A percentile compares a stretch with the other conserved stretches of the same genome.
Evolutionary conservation across 2,329 filamentous ascomycete species (phyloP).

Genomic region (Cordyceps pruinosa): DNA sequence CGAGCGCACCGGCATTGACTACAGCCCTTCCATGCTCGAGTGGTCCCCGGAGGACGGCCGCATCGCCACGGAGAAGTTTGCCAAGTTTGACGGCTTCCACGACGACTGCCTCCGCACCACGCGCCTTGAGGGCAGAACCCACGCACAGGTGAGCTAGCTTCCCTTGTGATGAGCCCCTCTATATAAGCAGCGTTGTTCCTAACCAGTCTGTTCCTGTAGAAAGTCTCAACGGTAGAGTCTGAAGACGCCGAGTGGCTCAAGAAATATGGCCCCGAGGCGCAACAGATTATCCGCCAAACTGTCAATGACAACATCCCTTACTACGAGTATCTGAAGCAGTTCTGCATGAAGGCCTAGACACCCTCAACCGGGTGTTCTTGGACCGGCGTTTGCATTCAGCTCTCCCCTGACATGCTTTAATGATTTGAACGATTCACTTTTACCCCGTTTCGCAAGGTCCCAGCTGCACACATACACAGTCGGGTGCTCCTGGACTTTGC

Average conservation of each 20-base stretch:
- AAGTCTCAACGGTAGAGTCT: conserved; percentile 55
- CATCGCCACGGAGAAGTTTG: conserved; percentile 68
- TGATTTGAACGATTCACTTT: conserved; percentile 3
- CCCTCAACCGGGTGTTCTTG: not conserved
- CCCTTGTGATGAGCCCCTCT: not conserved
- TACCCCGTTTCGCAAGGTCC: not conserved
- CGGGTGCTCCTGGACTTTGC: not conserved
- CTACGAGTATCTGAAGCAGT: conserved; percentile 78
- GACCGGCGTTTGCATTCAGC: not conserved
- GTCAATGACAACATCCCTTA: conserved; percentile 66
- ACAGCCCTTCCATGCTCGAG: conserved; percentile 67
- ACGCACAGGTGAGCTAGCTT: conserved; percentile 46
- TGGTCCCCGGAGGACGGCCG: conserved; percentile 77
- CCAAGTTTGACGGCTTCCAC: conserved; percentile 97
- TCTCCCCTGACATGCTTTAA: not conserved
- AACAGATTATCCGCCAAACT: conserved; percentile 61
- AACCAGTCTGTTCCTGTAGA: conserved; percentile 33
- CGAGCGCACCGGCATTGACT: conserved; percentile 71
- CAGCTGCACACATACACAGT: not conserved
- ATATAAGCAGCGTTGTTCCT: conserved; percentile 4
- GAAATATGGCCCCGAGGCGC: conserved; percentile 67
- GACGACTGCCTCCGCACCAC: conserved; percentile 85
- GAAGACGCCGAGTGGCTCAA: conserved; percentile 65
- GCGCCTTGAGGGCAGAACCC: conserved; percentile 62
- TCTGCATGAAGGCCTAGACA: conserved; percentile 27